Base-by-base conservation (phyloP, 768 basidiomycete genomes). In the Hygrocybe coccinea region DNA sequence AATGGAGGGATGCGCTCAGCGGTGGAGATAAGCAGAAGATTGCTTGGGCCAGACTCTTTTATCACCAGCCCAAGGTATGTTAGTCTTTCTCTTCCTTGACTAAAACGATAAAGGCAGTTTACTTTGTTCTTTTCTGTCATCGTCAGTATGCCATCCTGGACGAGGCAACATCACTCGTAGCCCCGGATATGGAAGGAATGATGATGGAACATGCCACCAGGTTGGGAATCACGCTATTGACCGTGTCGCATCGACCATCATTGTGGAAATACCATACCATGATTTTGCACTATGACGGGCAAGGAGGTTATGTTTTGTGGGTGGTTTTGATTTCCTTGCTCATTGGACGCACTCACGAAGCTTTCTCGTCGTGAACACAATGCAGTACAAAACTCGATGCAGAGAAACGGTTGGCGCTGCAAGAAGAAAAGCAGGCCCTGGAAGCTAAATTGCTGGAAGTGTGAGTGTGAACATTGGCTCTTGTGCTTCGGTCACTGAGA, bases 1-100 rank as follows among this genome's bases (percentile, higher is more conserved):
- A 97, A 65, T 98, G 95, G 95, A 81, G 91, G 59, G 94, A 97
- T 67, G 82, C 89, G 2, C 72, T 98, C 34, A 93, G 90, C 65
- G 95, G 95, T 1, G 95, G 95, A 17, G 95, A 97, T 69, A 92
- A 98, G 69, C 95, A 98, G 72, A 86, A 95, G 73, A 88, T 98
- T 55, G 95, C 95, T 0, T 97, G 95, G 93, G 95, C 93, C 11
- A 76, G 95, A 61, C 69, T 99, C 61, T 99, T 97, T 67, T 99
- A 99, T 69, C 95, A 98, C 66, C 76, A 80, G 55, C 95, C 95
- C 9, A 95, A 92, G 80, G 92, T 85, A 59, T 60, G 15, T 33
- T 51, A n/a, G n/a, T n/a, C 35, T 60, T 17, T 44, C 22, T 37
- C 29, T 37, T 37, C 51, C 55, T 36, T 59, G 57, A 53, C 33